Percentiles rank a stretch among this genome's conserved stretches.
Conservation (phyloP, 1,284 basidiomycete species). For the Tylopilus orsonianus region DNA sequence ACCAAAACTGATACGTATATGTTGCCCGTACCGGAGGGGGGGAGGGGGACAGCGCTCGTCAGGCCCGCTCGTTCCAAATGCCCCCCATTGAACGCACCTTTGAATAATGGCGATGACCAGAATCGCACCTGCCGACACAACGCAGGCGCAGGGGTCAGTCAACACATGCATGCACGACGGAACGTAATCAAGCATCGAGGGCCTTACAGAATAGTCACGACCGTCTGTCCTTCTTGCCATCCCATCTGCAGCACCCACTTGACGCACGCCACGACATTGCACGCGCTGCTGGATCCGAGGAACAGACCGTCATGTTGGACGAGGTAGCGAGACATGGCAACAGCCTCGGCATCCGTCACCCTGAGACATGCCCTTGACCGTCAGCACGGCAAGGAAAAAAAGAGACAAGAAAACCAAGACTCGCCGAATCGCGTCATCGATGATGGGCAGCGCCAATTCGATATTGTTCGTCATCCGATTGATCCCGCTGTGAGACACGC, state of each 20-base stretch:
- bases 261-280: slow-evolving; percentile 90
- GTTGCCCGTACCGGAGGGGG: too few relatives aligned
- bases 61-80: too few relatives aligned
- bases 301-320: slow-evolving; percentile 91
- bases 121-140: slow-evolving; percentile 84
- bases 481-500: slow-evolving; percentile 64
- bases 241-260: slow-evolving; percentile 72
- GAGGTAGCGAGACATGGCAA: slow-evolving; percentile 89
- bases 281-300: slow-evolving; percentile 94
- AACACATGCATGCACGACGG: too few relatives aligned
- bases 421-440: slow-evolving; percentile 87
- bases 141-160: too few relatives aligned
- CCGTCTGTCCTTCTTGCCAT: slow-evolving; percentile 60
- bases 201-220: slow-evolving; percentile 85
- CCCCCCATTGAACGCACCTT: slow-evolving; percentile 76
- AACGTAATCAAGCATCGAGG: too few relatives aligned
- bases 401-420: neutral
- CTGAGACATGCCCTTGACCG: slow-evolving; percentile 48
- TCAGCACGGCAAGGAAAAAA: neutral
- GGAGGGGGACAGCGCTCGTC: too few relatives aligned
- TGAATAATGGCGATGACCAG: slow-evolving; percentile 83
- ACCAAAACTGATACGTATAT: too few relatives aligned
- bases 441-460: slow-evolving; percentile 72
- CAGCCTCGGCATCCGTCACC: slow-evolving; percentile 86
- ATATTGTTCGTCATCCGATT: slow-evolving; percentile 88